These are phyloP conservation scores for Fusarium phyllophilum DNA, from an alignment of 2,329 filamentous ascomycete species.

Conservation along the genomic window DNA sequence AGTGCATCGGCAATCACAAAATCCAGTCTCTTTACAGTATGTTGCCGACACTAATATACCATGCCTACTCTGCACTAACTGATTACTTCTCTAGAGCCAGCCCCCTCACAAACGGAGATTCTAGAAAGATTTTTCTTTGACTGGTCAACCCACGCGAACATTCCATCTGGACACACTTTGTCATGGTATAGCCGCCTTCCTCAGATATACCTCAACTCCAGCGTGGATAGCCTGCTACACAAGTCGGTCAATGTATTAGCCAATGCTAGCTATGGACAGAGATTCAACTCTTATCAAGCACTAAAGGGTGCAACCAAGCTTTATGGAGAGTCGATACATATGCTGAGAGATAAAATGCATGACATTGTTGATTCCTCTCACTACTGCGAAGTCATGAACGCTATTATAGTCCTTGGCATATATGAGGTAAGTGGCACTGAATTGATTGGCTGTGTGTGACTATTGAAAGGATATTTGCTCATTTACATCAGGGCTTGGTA, in stretches of 20 bases:
- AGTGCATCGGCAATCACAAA: neutral
- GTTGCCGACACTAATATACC: neutral
- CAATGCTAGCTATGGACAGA: neutral
- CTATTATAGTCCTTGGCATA: neutral
- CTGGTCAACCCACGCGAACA: neutral
- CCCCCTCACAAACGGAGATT: neutral
- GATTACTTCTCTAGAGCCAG: neutral
- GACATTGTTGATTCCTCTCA: neutral
- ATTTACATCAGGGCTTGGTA: neutral
- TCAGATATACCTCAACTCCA: neutral
- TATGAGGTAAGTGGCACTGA: neutral
- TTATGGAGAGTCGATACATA: neutral
- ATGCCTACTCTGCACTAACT: neutral
- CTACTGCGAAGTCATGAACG: neutral
- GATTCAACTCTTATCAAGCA: neutral
- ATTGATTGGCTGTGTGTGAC: neutral
- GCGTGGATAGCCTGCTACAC: neutral
- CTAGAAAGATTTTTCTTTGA: neutral
- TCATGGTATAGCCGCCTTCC: neutral
- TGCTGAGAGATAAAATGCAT: neutral
- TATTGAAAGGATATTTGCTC: rapidly evolving
- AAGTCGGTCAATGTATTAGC: neutral
- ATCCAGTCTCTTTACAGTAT: neutral
- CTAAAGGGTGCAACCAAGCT: neutral
- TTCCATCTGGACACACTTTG: neutral